These are phyloP conservation scores for Lyophyllum semitale DNA, from an alignment of 768 basidiomycete genomes.

Conservation along the genomic window DNA sequence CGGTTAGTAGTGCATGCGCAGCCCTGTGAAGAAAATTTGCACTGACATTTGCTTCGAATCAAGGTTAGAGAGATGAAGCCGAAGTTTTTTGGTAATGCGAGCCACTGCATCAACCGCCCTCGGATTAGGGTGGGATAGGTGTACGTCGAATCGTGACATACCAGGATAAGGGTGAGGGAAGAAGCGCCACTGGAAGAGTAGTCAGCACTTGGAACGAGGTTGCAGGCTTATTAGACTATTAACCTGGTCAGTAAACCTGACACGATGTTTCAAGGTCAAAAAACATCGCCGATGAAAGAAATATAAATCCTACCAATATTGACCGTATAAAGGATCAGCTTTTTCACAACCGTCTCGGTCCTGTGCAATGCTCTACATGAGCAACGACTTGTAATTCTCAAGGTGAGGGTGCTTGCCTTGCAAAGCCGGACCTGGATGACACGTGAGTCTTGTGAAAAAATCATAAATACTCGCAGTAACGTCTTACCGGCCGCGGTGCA, in stretches of 20 bases:
- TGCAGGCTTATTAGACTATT: no score
- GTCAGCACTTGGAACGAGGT: not conserved
- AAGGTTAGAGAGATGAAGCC: constrained; percentile 13
- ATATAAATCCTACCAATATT: constrained; percentile 15
- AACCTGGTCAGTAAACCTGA: constrained; percentile 14
- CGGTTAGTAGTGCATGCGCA: not conserved
- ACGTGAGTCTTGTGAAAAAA: no score
- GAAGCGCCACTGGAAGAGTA: constrained; percentile 5
- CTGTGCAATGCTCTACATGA: not conserved
- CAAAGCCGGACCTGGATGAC: constrained; percentile 5
- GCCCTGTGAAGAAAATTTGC: no score
- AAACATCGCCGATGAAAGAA: no score
- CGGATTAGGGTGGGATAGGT: not conserved
- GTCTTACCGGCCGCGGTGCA: constrained; percentile 7
- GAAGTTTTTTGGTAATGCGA: constrained; percentile 11
- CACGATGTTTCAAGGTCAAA: no score
- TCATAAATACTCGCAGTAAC: not conserved
- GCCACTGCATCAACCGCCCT: not conserved
- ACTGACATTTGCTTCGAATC: constrained; percentile 11
- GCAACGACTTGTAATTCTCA: no score
- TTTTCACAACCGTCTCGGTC: constrained; percentile 11
- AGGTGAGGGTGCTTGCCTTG: not conserved
- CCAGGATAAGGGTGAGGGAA: constrained; percentile 10
- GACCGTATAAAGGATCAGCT: constrained; percentile 11
- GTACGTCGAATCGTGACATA: not conserved